Evolutionary conservation across 2,329 filamentous ascomycete genomes (phyloP).

Genomic region (Penicillium sp.): DNA sequence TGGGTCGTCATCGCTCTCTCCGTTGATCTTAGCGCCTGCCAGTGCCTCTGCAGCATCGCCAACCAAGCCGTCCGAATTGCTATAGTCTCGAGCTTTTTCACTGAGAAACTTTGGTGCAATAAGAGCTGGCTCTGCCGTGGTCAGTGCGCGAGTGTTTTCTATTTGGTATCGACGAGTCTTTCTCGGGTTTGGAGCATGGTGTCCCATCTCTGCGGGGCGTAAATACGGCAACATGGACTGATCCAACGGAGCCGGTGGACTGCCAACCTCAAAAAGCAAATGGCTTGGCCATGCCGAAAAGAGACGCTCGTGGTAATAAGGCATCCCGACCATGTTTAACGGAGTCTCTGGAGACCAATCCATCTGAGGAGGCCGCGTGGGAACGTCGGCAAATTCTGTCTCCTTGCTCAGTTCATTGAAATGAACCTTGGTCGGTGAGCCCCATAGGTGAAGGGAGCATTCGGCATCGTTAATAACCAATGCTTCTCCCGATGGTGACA

Average conservation of each 20-base stretch:
- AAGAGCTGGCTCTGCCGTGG: constrained; percentile 60
- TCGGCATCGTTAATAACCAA: constrained; percentile 77
- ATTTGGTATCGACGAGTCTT: constrained; percentile 76
- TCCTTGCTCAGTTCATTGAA: constrained; percentile 80
- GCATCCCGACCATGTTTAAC: constrained; percentile 82
- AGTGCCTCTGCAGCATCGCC: constrained; percentile 63
- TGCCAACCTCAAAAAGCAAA: constrained; percentile 79
- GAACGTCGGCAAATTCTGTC: constrained; percentile 71
- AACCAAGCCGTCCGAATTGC: constrained; percentile 41
- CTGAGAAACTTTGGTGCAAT: constrained; percentile 89
- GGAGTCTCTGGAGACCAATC: constrained; percentile 75
- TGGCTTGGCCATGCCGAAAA: constrained; percentile 88
- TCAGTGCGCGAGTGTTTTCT: constrained; percentile 67
- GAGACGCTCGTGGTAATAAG: constrained; percentile 84
- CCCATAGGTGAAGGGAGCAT: constrained; percentile 80
- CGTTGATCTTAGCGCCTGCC: constrained; percentile 66
- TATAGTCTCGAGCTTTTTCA: constrained; percentile 74
- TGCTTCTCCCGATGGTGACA: constrained; percentile 84
- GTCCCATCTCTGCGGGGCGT: constrained; percentile 70
- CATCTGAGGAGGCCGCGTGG: constrained; percentile 60
- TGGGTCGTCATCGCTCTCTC: constrained; percentile 73
- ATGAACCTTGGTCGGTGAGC: constrained; percentile 77
- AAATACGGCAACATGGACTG: constrained; percentile 65
- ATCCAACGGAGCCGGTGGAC: constrained; percentile 74
- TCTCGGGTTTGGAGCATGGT: constrained; percentile 73